phyloP scores from a whole-genome alignment of 2,329 filamentous ascomycete genomes.

The Talaromyces marneffei region DNA sequence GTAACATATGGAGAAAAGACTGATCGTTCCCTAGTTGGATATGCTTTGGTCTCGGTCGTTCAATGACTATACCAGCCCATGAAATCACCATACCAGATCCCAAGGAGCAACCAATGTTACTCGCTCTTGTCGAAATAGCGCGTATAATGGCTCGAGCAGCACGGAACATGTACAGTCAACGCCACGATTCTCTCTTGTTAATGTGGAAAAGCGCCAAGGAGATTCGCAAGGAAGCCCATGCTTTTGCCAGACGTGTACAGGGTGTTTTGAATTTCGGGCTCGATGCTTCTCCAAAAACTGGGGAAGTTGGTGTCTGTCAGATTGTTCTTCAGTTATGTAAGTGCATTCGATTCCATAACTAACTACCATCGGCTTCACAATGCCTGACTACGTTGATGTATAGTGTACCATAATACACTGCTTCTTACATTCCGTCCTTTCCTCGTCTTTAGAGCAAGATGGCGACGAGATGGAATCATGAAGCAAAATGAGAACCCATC shows the following conservation, averaged over 20 bases:
- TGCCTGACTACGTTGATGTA: background rate
- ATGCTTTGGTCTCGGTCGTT: slow-evolving; percentile 41
- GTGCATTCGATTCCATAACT: slow-evolving; percentile 15
- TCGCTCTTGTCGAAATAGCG: slow-evolving; percentile 32
- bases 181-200: slow-evolving; percentile 35
- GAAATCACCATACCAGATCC: slow-evolving; percentile 35
- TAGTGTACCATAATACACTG: slow-evolving; percentile 42
- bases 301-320: slow-evolving; percentile 38
- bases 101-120: slow-evolving; percentile 34
- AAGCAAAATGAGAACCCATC: slow-evolving; percentile 15
- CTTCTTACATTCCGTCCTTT: slow-evolving; percentile 43
- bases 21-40: slow-evolving; percentile 32
- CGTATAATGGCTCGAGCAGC: slow-evolving; percentile 39
- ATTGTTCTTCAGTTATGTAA: slow-evolving; percentile 38
- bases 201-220: slow-evolving; percentile 34
- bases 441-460: slow-evolving; percentile 40
- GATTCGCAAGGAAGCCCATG: slow-evolving; percentile 27
- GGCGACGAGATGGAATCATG: slow-evolving; percentile 27
- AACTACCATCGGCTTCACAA: background rate
- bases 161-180: slow-evolving; percentile 38
- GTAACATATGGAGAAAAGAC: background rate
- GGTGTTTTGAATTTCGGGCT: slow-evolving; percentile 30
- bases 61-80: slow-evolving; percentile 35
- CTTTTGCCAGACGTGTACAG: slow-evolving; percentile 23
- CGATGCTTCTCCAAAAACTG: slow-evolving; percentile 32